phyloP scores from a whole-genome alignment of 805 yeast species.

The Ogataea polymorpha region DNA sequence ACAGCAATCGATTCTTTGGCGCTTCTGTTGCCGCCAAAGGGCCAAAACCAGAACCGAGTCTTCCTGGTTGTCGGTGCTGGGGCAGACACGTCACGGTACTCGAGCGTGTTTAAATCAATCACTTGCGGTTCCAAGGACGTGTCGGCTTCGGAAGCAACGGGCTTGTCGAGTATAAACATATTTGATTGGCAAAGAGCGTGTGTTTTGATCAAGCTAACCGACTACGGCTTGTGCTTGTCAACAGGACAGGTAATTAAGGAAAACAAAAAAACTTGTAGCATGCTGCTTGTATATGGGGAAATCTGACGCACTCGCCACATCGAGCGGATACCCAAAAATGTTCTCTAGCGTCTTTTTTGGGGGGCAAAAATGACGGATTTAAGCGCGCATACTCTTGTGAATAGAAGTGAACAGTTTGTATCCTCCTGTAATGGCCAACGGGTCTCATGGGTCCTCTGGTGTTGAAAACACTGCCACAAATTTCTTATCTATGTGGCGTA shows the following conservation, averaged over 20 bases:
- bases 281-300: slow-evolving; percentile 5
- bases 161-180: slow-evolving; percentile 5
- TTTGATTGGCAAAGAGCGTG: background rate
- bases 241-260: slow-evolving; percentile 5
- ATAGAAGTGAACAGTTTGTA: no score
- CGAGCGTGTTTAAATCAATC: slow-evolving; percentile 26
- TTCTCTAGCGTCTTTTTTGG: no score
- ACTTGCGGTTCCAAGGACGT: slow-evolving; percentile 13
- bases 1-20: background rate
- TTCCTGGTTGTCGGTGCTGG: slow-evolving; percentile 6
- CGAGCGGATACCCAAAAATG: no score
- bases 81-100: background rate
- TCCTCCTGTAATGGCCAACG: no score
- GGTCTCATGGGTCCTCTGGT: no score
- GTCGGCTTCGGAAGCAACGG: background rate
- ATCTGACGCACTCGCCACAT: slow-evolving; percentile 10
- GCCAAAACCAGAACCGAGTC: slow-evolving; percentile 22
- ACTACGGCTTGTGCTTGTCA: slow-evolving; percentile 8
- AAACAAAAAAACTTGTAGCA: slow-evolving; percentile 5
- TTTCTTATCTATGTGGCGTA: slow-evolving; percentile 4
- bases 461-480: slow-evolving; percentile 4
- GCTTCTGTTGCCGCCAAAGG: slow-evolving; percentile 10
- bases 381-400: no score
- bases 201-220: slow-evolving; percentile 8
- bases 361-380: no score